Base-by-base conservation (phyloP, 2,329 filamentous ascomycete genomes). In the Epichloe aotearoae region DNA sequence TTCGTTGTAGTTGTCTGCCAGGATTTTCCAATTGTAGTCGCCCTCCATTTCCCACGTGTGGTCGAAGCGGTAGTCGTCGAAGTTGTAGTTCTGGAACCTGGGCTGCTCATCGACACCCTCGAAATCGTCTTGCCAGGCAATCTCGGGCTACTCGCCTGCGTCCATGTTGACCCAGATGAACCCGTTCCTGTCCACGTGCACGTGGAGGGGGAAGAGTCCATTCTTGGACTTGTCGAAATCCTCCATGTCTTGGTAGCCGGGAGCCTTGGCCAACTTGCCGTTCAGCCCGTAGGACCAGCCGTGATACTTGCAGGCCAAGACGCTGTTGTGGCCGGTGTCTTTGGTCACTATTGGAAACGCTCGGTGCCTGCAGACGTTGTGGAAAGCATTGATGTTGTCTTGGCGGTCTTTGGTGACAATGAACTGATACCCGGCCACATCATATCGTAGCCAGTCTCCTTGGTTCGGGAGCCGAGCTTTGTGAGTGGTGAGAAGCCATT, bases 1-100 rank as follows among this genome's bases (percentile, higher is more conserved):
- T 60, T 80, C 79, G 60, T 83, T 83, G 68, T 80, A 83, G 66
- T 83, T 82, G 59, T 83, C 79, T 14, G 73, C 73, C 34, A 79
- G 62, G 23, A 75, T 73, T 65, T 81, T 81, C 77, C 77, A 81
- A 66, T 80, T 80, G 60, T 73, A 77, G 34, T 73, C 69, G 0
- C 73, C 73, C 46, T 77, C 71, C 71, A 78, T 73, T 56, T 77
- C 71, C 74, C 75, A 80, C 34, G 64, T 63, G 59, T 80, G 76
- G 56, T 80, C 76, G 55, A 79, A 81, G 15, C 64, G 59, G 59
- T 79, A 83, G 47, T 79, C 66, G 0, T 72, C 68, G 55, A 73
- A 75, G 58, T 75, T 66, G 62, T 73, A 74, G 45, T 67, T 56
- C 15, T 65, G 58, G 55, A 74, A 71, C 23, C 72, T 64, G 14